Evolutionary conservation across 1,284 basidiomycete species (phyloP), one percentile per base, ranked within the genome.

Genomic region (Pseudozyma sp.): DNA sequence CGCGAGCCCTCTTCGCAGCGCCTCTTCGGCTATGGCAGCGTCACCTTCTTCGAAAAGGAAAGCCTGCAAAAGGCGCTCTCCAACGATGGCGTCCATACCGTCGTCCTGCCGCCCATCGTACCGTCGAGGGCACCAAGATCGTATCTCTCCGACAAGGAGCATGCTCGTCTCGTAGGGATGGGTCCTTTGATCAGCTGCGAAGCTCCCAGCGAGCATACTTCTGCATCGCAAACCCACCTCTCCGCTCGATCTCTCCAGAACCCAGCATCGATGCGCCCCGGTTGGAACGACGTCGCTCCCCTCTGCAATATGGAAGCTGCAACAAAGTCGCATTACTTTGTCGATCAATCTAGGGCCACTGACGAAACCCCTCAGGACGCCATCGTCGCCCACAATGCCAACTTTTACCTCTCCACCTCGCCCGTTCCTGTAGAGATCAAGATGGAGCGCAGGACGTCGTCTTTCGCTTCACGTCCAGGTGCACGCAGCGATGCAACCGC

Each of bases 251-350:
- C 63, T 0, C 47, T 70, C 7, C 65, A 70, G 42, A 75, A 75
- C 29, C 73, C 73, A 2, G 48, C 57, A 24, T 39, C 65, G 2
- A 44, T 71, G 31, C 64, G 68, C 8, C 68, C 73, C 11, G 73
- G 73, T 8, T 75, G 73, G 73, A 62, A 64, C 52, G 73, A 75
- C 54, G 44, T 75, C 5, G 64, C 68, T 4, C 64, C 60, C 2
- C 47, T 70, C 4, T 50, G 65, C 44, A 44, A 59, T n/a, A 66
- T 70, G 63, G 42, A 59, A 31, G 52, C 59, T 14, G 50, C 58
- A 1, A 39, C 48, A 0, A 40, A 56, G 9, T 45, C 66, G 9
- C 47, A 16, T 8, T 51, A 68, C 53, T 69, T 62, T 54, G 62
- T 74, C n/a, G 66, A 69, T 53, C 43, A 74, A 40, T 54, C 54